These are phyloP conservation scores for Hyaloscypha bicolor DNA, from an alignment of 495 filamentous ascomycete species.

Conservation along the genomic window DNA sequence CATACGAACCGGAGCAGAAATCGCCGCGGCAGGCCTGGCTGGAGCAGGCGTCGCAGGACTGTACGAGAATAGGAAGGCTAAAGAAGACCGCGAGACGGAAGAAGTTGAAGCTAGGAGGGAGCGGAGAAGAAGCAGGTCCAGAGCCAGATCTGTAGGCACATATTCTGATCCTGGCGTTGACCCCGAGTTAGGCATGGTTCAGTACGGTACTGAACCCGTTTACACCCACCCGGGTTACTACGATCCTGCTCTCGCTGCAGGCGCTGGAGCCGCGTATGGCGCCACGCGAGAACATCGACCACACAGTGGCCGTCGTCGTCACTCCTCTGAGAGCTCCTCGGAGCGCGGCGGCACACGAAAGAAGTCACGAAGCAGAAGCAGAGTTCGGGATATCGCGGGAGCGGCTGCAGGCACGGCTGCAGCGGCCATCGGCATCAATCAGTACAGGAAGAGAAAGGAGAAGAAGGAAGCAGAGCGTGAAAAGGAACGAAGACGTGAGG, in stretches of 20 bases:
- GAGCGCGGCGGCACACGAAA: constrained; percentile 33
- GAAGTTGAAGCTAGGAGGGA: constrained; percentile 29
- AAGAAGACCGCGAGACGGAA: constrained; percentile 61
- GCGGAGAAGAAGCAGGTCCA: constrained; percentile 50
- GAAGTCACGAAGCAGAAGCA: constrained; percentile 58
- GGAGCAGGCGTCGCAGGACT: constrained; percentile 79
- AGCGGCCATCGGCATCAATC: constrained; percentile 76
- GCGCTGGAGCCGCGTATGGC: constrained; percentile 43
- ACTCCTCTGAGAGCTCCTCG: constrained; percentile 32
- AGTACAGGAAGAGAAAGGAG: constrained; percentile 65
- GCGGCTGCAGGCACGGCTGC: constrained; percentile 72
- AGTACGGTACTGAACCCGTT: constrained; percentile 74
- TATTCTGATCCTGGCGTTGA: constrained; percentile 56
- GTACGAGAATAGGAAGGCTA: constrained; percentile 76
- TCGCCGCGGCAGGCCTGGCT: constrained; percentile 75
- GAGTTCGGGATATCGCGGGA: constrained; percentile 65
- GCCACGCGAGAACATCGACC: constrained; percentile 46
- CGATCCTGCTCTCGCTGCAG: constrained; percentile 39
- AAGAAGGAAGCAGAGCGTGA: constrained; percentile 42
- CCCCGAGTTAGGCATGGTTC: constrained; percentile 74
- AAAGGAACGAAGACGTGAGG: constrained; percentile 37
- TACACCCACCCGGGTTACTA: constrained; percentile 38
- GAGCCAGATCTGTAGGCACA: constrained; percentile 52
- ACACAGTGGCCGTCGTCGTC: constrained; percentile 37
- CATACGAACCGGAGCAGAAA: constrained; percentile 56